Percentiles rank a stretch among this genome's conserved stretches.
Conservation (phyloP, 2,329 filamentous ascomycete genomes). For the Diaporthe amygdali region DNA sequence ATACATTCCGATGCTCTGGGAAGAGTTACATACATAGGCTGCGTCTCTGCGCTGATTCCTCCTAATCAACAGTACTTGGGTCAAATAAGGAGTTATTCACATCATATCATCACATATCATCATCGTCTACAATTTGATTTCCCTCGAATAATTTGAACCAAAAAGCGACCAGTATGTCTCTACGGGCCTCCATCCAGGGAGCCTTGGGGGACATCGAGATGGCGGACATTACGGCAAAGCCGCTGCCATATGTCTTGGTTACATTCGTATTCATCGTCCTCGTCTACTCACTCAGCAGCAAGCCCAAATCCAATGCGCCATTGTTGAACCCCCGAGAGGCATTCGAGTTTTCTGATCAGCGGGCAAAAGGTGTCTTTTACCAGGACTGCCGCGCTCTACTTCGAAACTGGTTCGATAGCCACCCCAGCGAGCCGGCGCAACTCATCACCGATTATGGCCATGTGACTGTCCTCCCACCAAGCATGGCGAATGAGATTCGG, state of each 20-base stretch:
- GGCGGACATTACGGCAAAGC: neutral
- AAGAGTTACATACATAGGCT: neutral
- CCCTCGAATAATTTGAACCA: neutral
- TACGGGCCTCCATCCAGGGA: neutral
- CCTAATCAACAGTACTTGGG: neutral
- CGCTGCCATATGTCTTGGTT: neutral
- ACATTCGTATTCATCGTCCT: neutral
- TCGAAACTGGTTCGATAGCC: neutral
- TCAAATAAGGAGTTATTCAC: too few relatives aligned
- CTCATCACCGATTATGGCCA: neutral
- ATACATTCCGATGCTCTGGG: neutral
- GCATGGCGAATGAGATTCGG: neutral
- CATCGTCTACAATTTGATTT: neutral
- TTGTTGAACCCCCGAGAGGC: neutral
- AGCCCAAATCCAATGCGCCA: neutral
- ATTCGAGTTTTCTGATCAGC: neutral
- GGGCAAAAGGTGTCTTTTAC: neutral
- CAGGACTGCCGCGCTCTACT: neutral
- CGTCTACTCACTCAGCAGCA: neutral
- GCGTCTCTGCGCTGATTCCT: neutral
- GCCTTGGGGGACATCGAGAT: neutral
- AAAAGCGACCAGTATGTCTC: neutral
- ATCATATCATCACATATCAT: neutral
- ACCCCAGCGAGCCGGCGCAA: neutral
- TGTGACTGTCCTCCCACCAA: neutral